A percentile compares a stretch with the other conserved stretches of the same genome.
These are phyloP conservation scores for Diaporthe capsici DNA, from an alignment of 2,329 filamentous ascomycete genomes.

Conservation along the genomic window DNA sequence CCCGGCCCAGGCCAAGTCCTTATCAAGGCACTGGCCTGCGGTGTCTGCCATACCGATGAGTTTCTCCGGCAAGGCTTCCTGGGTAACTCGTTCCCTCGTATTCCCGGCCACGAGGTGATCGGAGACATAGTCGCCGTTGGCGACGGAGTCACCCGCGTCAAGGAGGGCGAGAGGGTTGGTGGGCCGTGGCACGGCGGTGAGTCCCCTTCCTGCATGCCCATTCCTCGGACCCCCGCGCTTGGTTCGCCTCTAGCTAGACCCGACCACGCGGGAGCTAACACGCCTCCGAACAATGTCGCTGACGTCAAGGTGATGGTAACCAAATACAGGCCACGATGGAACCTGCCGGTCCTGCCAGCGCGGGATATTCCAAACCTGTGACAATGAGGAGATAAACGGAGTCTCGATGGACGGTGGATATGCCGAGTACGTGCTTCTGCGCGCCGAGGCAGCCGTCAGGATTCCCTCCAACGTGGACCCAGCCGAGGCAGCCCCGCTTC, in stretches of 20 bases:
- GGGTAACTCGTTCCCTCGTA: constrained; percentile 70
- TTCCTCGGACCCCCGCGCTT: too few relatives aligned
- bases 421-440: constrained; percentile 73
- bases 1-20: constrained; percentile 73
- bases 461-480: constrained; percentile 68
- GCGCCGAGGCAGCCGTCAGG: constrained; percentile 71
- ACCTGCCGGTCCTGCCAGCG: constrained; percentile 74
- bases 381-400: constrained; percentile 74
- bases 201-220: constrained; percentile 44
- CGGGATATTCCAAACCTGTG: constrained; percentile 78
- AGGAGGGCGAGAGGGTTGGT: constrained; percentile 76
- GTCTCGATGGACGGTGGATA: constrained; percentile 77
- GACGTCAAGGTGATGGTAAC: not conserved
- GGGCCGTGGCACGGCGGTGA: constrained; percentile 77
- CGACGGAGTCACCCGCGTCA: constrained; percentile 68
- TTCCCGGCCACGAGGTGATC: constrained; percentile 80
- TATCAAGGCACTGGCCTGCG: constrained; percentile 79
- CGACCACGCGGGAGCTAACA: not conserved
- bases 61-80: constrained; percentile 63
- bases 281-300: not conserved
- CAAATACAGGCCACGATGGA: constrained; percentile 66
- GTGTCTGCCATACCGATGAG: constrained; percentile 77
- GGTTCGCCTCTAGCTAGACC: too few relatives aligned
- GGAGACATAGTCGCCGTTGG: constrained; percentile 76
- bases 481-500: constrained; percentile 69